Evolutionary conservation across 306 rosid species (phyloP).

Genomic region (Trifolium pratense): DNA sequence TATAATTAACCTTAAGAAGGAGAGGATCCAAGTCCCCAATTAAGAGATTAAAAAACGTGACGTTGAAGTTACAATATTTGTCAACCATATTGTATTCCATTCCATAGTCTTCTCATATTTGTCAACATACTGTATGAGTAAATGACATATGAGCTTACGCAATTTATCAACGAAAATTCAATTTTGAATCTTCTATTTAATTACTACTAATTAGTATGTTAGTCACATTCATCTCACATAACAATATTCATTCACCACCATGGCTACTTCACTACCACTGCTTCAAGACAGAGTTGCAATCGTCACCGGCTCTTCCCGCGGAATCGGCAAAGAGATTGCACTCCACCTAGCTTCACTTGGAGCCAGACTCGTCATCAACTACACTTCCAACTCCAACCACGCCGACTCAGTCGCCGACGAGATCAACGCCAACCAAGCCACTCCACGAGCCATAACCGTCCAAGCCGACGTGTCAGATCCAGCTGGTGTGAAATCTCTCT

Average conservation of each 20-base stretch:
- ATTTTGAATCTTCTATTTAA: no score
- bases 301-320: constrained; percentile 63
- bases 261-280: constrained; percentile 20
- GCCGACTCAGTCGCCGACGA: constrained; percentile 11
- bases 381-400: constrained; percentile 17
- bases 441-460: constrained; percentile 21
- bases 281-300: constrained; percentile 53
- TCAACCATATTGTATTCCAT: no score
- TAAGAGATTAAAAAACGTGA: no score
- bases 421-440: constrained; percentile 8
- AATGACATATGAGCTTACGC: no score
- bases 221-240: no score
- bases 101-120: no score
- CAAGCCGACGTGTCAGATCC: constrained; percentile 24
- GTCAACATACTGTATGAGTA: no score
- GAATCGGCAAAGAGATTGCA: constrained; percentile 58
- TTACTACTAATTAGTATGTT: no score
- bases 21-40: no score
- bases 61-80: no score
- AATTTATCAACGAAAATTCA: no score
- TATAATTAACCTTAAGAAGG: no score
- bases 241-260: not conserved
- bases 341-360: constrained; percentile 55
- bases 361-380: constrained; percentile 53
- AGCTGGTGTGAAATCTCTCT: not conserved